A percentile compares a stretch with the other conserved stretches of the same genome.
Conservation (phyloP, 116 monocot genomes). For the Iris pallida region DNA sequence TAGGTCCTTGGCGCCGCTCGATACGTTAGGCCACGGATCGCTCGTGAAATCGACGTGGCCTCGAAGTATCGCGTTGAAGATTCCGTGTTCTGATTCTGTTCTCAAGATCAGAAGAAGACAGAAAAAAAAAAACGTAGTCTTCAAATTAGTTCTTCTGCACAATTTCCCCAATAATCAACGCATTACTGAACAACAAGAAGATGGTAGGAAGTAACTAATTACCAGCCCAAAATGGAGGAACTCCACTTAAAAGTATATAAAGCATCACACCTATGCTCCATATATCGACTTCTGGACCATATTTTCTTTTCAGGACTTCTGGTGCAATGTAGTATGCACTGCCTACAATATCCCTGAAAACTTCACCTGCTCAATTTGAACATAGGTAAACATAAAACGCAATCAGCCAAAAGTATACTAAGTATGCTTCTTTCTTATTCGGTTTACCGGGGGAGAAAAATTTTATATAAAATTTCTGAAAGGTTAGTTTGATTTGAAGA, state of each 20-base stretch:
- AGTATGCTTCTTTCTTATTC: too few relatives aligned
- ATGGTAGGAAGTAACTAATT: neutral
- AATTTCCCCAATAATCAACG: neutral
- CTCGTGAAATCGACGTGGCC: conserved; percentile 46
- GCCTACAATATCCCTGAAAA: conserved; percentile 3
- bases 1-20: conserved; percentile 55
- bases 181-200: neutral
- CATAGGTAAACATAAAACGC: too few relatives aligned
- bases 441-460: too few relatives aligned
- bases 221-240: conserved; percentile 3
- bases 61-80: conserved; percentile 49
- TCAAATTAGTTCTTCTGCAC: too few relatives aligned
- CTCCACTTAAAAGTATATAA: conserved; percentile 1
- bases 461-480: too few relatives aligned
- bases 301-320: neutral
- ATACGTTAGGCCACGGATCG: conserved; percentile 68
- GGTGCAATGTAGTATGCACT: conserved; percentile 4
- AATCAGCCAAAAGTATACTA: too few relatives aligned
- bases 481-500: too few relatives aligned
- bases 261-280: conserved; percentile 5
- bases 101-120: neutral
- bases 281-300: neutral
- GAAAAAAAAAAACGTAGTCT: neutral
- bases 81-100: conserved; percentile 55
- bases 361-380: neutral